A percentile compares a stretch with the other conserved stretches of the same genome.
phyloP scores from a whole-genome alignment of 208 protist species.

The Lotmaria passim region DNA sequence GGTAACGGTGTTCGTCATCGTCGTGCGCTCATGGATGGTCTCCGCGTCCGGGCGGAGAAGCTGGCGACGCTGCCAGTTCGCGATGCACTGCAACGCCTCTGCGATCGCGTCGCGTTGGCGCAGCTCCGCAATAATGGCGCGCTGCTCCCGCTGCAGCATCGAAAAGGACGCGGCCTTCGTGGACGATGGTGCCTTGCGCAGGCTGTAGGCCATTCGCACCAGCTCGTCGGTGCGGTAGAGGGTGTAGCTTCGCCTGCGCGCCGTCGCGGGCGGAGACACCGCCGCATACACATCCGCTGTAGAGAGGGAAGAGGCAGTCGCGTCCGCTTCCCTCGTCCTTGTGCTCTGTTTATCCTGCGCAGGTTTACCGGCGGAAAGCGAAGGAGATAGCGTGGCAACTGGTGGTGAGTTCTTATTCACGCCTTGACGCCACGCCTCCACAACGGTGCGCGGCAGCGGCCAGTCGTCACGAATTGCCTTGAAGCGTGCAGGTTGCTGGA shows the following conservation, averaged over 20 bases:
- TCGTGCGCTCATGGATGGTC: not conserved
- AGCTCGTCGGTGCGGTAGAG: slow-evolving; percentile 19
- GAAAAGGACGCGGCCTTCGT: not conserved
- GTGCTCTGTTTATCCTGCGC: too few relatives aligned
- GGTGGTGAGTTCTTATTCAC: not conserved
- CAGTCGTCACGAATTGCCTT: slow-evolving; percentile 33
- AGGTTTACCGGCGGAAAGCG: not conserved
- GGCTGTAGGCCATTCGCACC: slow-evolving; percentile 26
- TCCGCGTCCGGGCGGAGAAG: slow-evolving; percentile 20
- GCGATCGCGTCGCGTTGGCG: slow-evolving; percentile 26
- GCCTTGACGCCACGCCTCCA: slow-evolving; percentile 8
- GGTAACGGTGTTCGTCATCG: too few relatives aligned
- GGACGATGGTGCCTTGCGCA: slow-evolving; percentile 1
- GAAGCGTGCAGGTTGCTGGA: slow-evolving; percentile 8
- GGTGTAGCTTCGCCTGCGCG: not conserved
- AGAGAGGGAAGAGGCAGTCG: not conserved
- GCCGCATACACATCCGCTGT: too few relatives aligned
- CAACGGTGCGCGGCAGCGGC: slow-evolving; percentile 25
- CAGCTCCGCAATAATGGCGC: slow-evolving; percentile 35
- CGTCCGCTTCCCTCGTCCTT: too few relatives aligned
- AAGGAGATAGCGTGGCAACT: not conserved
- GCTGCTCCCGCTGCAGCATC: slow-evolving; percentile 16
- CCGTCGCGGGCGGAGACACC: not conserved
- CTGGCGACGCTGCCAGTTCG: slow-evolving; percentile 70
- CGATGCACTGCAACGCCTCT: slow-evolving; percentile 61